Percentiles rank a stretch among this genome's conserved stretches.
Conservation (phyloP, 78 protist species). For the Tieghemostelium lacteum region DNA sequence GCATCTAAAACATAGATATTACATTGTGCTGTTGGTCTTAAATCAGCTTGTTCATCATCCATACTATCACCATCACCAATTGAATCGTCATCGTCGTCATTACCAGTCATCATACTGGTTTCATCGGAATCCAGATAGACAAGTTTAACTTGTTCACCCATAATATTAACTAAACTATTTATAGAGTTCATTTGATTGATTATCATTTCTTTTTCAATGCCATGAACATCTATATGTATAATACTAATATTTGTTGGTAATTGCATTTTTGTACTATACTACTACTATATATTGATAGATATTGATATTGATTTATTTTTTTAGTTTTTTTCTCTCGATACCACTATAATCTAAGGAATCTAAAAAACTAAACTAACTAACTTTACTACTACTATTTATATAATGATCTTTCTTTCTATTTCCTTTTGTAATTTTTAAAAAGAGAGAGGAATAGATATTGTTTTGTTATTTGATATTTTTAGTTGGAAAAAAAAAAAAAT, state of each 20-base stretch:
- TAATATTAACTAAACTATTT: conserved; percentile 6
- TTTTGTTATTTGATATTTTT: neutral
- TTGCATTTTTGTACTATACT: neutral
- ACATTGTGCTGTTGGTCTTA: conserved; percentile 38
- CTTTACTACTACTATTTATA: too few relatives aligned
- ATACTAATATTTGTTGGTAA: neutral
- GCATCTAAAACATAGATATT: conserved; percentile 50
- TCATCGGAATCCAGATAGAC: conserved; percentile 58
- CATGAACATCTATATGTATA: conserved; percentile 40
- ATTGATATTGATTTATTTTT: too few relatives aligned
- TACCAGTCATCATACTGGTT: conserved; percentile 7
- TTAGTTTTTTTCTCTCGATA: too few relatives aligned
- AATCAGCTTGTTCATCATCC: conserved; percentile 33
- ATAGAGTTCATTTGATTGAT: conserved; percentile 39
- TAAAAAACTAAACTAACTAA: too few relatives aligned
- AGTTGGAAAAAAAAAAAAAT: neutral
- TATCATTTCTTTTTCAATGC: conserved; percentile 37
- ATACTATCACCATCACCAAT: conserved; percentile 27
- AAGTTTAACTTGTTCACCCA: neutral
- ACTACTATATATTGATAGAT: too few relatives aligned
- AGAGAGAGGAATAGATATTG: neutral
- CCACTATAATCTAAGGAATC: too few relatives aligned
- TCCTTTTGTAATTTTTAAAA: neutral
- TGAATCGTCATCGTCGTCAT: conserved; percentile 22
- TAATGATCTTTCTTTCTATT: neutral